phyloP scores from a whole-genome alignment of 73 alveolate genomes.

The Durusdinium trenchii region DNA sequence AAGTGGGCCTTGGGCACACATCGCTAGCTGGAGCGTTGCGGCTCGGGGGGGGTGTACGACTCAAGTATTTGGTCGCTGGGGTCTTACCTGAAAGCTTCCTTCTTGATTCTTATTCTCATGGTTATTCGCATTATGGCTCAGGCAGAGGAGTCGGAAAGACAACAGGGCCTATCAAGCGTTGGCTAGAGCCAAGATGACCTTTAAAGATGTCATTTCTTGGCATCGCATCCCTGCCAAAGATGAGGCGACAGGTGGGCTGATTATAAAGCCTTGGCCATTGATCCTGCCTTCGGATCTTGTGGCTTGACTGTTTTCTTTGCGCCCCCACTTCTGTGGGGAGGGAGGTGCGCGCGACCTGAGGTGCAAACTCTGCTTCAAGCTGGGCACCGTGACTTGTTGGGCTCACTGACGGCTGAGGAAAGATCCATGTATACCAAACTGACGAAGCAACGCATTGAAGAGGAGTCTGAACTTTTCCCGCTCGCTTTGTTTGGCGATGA shows the following conservation, averaged over 20 bases:
- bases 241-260: too few species aligned
- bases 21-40: neutral
- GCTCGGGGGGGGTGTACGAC: neutral
- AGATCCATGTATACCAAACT: neutral
- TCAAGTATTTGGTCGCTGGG: neutral
- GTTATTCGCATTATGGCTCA: too few species aligned
- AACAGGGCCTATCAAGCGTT: neutral
- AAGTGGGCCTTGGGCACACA: neutral
- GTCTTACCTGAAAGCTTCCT: too few species aligned
- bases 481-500: neutral
- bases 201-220: neutral
- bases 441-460: too few species aligned
- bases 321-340: neutral
- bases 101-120: too few species aligned
- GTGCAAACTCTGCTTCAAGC: neutral
- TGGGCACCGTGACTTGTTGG: neutral
- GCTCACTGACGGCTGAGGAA: neutral
- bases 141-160: neutral
- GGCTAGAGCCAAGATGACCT: neutral
- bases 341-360: too few species aligned
- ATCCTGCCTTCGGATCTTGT: neutral
- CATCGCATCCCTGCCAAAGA: neutral
- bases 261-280: neutral
- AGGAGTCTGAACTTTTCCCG: neutral
- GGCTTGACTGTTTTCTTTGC: neutral